These are phyloP conservation scores for Colletotrichum siamense DNA, from an alignment of 2,329 filamentous ascomycete genomes.

Conservation along the genomic window DNA sequence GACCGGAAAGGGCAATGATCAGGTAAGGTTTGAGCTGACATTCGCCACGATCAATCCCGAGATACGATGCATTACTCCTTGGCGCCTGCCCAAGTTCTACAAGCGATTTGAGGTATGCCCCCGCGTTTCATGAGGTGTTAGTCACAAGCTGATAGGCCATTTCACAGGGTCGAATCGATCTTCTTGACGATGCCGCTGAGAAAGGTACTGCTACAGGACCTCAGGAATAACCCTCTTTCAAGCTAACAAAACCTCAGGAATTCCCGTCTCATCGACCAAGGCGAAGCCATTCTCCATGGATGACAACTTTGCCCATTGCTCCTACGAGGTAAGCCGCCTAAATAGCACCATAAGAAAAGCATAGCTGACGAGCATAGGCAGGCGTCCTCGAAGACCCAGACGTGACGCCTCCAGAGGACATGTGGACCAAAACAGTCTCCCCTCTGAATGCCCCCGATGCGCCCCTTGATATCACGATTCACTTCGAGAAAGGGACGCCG, in stretches of 20 bases:
- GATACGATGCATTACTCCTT: slow-evolving; percentile 76
- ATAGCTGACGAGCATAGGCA: not conserved
- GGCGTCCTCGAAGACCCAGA: slow-evolving; percentile 68
- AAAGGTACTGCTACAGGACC: slow-evolving; percentile 37
- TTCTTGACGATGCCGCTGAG: slow-evolving; percentile 73
- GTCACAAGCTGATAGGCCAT: rapidly evolving
- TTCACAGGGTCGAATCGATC: slow-evolving; percentile 67
- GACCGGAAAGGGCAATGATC: slow-evolving; percentile 28
- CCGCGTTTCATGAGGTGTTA: rapidly evolving
- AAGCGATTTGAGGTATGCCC: slow-evolving; percentile 58
- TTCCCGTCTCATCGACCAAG: slow-evolving; percentile 76
- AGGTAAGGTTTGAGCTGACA: slow-evolving; percentile 44
- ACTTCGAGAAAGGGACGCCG: slow-evolving; percentile 72
- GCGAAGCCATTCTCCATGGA: slow-evolving; percentile 61
- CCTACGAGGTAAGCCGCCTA: slow-evolving; percentile 70
- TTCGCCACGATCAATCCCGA: slow-evolving; percentile 35
- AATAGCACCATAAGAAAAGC: slow-evolving; percentile 43
- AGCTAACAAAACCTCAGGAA: slow-evolving; percentile 38
- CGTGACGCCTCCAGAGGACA: slow-evolving; percentile 66
- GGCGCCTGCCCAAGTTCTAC: slow-evolving; percentile 74
- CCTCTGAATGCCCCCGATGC: slow-evolving; percentile 67
- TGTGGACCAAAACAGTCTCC: slow-evolving; percentile 68
- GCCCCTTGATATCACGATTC: slow-evolving; percentile 69
- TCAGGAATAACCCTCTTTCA: rapidly evolving
- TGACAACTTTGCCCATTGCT: slow-evolving; percentile 65